Evolutionary conservation across 2,329 filamentous ascomycete genomes (phyloP).

Genomic region (Ophiostoma populinum): DNA sequence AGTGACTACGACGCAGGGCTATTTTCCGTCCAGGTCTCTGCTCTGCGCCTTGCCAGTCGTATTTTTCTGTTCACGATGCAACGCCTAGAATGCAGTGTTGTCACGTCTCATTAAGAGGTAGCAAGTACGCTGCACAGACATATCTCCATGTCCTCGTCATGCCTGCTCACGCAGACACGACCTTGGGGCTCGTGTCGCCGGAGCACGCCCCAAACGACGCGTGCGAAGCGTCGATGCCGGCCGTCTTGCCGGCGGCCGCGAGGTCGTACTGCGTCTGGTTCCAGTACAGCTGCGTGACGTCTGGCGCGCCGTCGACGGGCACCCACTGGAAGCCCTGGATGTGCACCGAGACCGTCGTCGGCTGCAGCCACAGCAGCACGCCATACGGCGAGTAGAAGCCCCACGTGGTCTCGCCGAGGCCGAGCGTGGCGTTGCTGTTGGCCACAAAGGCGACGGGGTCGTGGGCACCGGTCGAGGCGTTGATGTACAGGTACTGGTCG

Average conservation of each 20-base stretch:
- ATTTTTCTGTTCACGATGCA: no score
- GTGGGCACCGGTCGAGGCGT: conserved; percentile 7
- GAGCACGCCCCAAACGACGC: conserved; percentile 3
- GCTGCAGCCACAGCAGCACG: conserved; percentile 5
- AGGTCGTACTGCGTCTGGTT: conserved; percentile 11
- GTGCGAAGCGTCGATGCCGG: neutral
- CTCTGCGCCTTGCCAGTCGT: no score
- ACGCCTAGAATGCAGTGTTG: no score
- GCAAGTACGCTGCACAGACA: no score
- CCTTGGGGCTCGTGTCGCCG: neutral
- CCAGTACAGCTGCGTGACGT: conserved; percentile 10
- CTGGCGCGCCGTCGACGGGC: conserved; percentile 1
- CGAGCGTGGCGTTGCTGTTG: conserved; percentile 6
- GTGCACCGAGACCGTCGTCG: conserved; percentile 2
- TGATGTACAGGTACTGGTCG: conserved; percentile 6
- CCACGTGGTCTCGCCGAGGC: conserved; percentile 8
- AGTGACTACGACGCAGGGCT: no score
- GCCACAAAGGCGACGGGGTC: conserved; percentile 7
- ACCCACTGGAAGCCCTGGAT: conserved; percentile 10
- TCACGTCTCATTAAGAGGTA: no score
- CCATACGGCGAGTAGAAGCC: conserved; percentile 9
- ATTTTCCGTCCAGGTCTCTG: no score
- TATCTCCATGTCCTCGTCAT: no score
- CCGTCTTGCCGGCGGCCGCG: conserved; percentile 1
- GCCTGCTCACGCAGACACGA: neutral